A percentile compares a stretch with the other conserved stretches of the same genome.
These are phyloP conservation scores for Cinchona pubescens DNA, from an alignment of 257 asterid species.

Conservation along the genomic window DNA sequence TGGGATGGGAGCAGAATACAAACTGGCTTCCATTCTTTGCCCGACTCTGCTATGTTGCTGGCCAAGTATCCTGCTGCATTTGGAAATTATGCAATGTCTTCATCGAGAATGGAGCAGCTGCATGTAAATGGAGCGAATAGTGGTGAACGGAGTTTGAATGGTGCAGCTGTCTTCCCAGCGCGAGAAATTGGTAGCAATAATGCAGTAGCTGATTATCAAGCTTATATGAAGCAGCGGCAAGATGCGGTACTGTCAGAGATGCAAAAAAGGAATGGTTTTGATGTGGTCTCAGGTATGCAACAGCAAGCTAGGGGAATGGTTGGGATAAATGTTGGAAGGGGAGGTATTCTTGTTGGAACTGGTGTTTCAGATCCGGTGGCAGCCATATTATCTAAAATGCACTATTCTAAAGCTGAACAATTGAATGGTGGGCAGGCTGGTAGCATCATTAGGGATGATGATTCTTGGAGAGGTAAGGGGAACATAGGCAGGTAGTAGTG, in stretches of 20 bases:
- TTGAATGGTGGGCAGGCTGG: slow-evolving; percentile 42
- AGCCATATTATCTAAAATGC: slow-evolving; percentile 78
- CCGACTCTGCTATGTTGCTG: slow-evolving; percentile 58
- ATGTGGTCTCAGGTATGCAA: slow-evolving; percentile 48
- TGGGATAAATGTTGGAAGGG: slow-evolving; percentile 56
- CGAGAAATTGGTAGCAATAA: slow-evolving; percentile 44
- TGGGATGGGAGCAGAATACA: slow-evolving; percentile 60
- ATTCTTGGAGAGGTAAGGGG: slow-evolving; percentile 69
- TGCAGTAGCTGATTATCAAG: slow-evolving; percentile 42
- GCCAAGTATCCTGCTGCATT: slow-evolving; percentile 83
- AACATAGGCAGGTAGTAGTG: slow-evolving; percentile 68
- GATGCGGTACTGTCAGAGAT: slow-evolving; percentile 46
- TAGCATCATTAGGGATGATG: slow-evolving; percentile 53
- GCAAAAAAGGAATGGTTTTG: slow-evolving; percentile 69
- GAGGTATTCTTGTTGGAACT: slow-evolving; percentile 50
- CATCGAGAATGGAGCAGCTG: slow-evolving; percentile 49
- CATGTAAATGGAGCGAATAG: slow-evolving; percentile 33
- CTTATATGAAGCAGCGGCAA: slow-evolving; percentile 51
- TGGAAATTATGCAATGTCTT: slow-evolving; percentile 38
- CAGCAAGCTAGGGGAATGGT: slow-evolving; percentile 49
- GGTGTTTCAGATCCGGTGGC: slow-evolving; percentile 82
- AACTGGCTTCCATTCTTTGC: slow-evolving; percentile 48
- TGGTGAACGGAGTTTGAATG: slow-evolving; percentile 41
- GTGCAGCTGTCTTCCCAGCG: slow-evolving; percentile 42
- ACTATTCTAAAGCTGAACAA: slow-evolving; percentile 63